Base-by-base conservation (phyloP, 2,329 filamentous ascomycete genomes). In the Aspergillus japonicus region DNA sequence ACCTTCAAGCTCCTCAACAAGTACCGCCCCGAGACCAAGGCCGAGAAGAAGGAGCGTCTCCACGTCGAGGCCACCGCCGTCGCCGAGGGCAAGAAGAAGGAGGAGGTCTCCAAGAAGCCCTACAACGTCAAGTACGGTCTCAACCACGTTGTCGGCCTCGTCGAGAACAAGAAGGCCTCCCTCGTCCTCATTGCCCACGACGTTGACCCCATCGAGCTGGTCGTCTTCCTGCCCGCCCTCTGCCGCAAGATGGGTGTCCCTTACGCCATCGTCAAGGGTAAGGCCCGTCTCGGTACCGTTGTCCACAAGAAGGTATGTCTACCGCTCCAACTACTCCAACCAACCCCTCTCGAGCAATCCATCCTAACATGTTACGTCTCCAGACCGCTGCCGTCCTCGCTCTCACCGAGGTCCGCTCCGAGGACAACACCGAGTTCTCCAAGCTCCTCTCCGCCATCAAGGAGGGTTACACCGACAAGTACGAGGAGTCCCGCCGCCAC, bases 171-270 rank as follows among this genome's bases (percentile, higher is more conserved):
- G 92, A 99, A 99, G 90, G 94, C 95, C 69, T 89, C 91, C 66
- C 88, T 99, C 69, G 96, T 99, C 78, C 89, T 99, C 73, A 99
- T 99, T 80, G 91, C 95, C 81, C 96, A 99, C 85, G 95, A 99
- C 79, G 96, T 99, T 74, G 95, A 99, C 87, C 95, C 95, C 75
- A 99, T 99, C 78, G 95, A 99, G 88, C 85, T 99, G 74, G 96
- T 99, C 76, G 92, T 99, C 82, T 99, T 96, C 90, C 88, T 99
- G 68, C 95, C 95, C 71, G 93, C 95, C 75, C 91, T 99, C 72
- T 99, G 95, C 91, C 91, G 94, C 83, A 99, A 99, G 91, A 99
- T 99, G 94, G 96, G 96, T 84, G 89, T 97, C 73, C 95, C 96
- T 68, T 99, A 98, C 81, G 95, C 93, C 78, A 98, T 99, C 74